Base-by-base conservation (phyloP, 2,329 filamentous ascomycete genomes). In the Albophoma yamanashiensis region DNA sequence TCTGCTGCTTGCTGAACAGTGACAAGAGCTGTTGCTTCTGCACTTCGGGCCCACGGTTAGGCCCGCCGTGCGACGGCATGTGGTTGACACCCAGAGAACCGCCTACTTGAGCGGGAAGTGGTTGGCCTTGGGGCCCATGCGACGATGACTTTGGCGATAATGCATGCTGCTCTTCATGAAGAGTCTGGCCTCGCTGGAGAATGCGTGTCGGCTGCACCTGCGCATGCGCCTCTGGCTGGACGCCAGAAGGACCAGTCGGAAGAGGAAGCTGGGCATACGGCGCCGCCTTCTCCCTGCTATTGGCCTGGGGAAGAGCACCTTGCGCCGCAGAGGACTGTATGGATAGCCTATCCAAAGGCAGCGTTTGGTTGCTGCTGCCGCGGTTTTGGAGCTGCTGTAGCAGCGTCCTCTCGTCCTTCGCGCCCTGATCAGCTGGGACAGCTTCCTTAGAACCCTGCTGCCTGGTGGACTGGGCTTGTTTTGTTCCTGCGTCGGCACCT, bases 1-100 rank as follows among this genome's bases (percentile, higher is more conserved):
- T 27, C 38, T 59, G 62, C 34, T 65, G 67, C 66, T 82, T 83
- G 34, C 82, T 80, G 67, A 90, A 89, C 1, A 90, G 78, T 6
- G 86, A 88, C 15, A 90, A 75, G 75, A 81, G 25, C 62, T 71
- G 67, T 60, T 67, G 64, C 61, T 74, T 74, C 63, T 75, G 71
- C 25, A 70, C 68, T 39, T 68, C 66, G 3, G 68, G 62, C 11
- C 67, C 65, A 47, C 64, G 62, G 56, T 55, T 60, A 27, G 12
- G 27, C 31, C 59, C 58, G 15, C 38, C 60, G 11, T 57, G n/a
- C 34, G 40, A 31, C 27, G 17, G 12, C 40, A 47, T n/a, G n/a
- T 25, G 11, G 14, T 39, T 42, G 22, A 27, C 15, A 6, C 34
- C 31, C 8, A 61, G 60, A 4, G 69, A 64, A 36, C 66, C 69